Evolutionary conservation across 1,284 basidiomycete species (phyloP), one percentile per base, ranked within the genome.

Genomic region (Mycosarcoma maydis): DNA sequence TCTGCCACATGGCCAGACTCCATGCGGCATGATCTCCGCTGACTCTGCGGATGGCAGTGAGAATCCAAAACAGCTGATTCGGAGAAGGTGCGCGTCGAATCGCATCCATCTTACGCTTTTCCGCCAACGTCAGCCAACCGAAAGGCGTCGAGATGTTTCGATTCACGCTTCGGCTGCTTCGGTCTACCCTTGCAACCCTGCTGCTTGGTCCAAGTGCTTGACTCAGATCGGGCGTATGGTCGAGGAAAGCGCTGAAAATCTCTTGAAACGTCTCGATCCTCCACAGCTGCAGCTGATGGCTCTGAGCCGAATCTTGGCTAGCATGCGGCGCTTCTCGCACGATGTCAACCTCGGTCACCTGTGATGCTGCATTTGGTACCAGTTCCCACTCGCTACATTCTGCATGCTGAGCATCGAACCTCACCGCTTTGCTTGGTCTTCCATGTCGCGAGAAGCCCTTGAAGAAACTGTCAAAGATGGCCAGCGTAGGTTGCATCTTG

Each of bases 51-150:
- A 72, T 55, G 0, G 69, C 58, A 2, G 69, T 72, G 6, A 72
- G 40, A 20, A 67, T 46, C 56, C 56, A 72, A 27, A 72, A 72
- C 4, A 67, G 52, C 41, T 72, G 54, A n/a, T 72, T 58, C 22
- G 50, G 34, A 16, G 58, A 51, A 17, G 62, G 68, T 24, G 58
- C 50, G 2, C 44, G 48, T 20, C 51, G 41, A 8, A 42, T 10
- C 24, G 32, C 50, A 33, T 65, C 61, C 46, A 65, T 7, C 10
- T 24, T 27, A 10, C 61, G 43, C 42, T 58, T 65, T 32, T 65
- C 48, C 23, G 40, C 13, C 27, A 49, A 24, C 3, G 56, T 49
- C 26, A 60, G 14, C 57, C 57, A 53, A 6, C 56, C 57, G 8
- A 40, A 27, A 16, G 40, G 33, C 23, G 53, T 56, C 17, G 48